Percentiles rank a stretch among this genome's conserved stretches.
These are phyloP conservation scores for Manihot esculenta DNA, from an alignment of 441 rosid species.

Conservation along the genomic window DNA sequence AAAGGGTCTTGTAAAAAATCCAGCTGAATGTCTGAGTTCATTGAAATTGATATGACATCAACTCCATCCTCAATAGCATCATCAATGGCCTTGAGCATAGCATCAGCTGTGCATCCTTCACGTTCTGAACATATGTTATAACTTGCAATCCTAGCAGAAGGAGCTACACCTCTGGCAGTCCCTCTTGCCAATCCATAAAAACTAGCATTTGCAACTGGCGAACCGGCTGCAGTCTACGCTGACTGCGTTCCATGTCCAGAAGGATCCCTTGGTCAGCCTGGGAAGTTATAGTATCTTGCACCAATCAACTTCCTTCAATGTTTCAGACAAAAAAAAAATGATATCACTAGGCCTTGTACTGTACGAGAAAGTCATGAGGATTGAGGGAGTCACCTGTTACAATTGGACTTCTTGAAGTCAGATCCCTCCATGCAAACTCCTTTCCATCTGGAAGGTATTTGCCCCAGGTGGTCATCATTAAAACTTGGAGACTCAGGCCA, in stretches of 20 bases:
- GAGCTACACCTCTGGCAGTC: conserved; percentile 36
- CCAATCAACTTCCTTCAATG: conserved; percentile 35
- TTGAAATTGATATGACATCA: conserved; percentile 38
- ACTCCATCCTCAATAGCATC: conserved; percentile 63
- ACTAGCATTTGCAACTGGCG: conserved; percentile 18
- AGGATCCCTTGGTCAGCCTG: conserved; percentile 23
- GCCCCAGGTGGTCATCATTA: conserved; percentile 48
- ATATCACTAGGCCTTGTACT: no score
- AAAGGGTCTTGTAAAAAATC: conserved; percentile 20
- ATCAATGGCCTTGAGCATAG: conserved; percentile 40
- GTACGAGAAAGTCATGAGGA: no score
- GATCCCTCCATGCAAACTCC: conserved; percentile 68
- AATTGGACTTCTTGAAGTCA: conserved; percentile 54
- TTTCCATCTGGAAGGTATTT: conserved; percentile 68
- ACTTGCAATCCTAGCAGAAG: conserved; percentile 36
- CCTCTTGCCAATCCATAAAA: conserved; percentile 38
- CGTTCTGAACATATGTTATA: conserved; percentile 18
- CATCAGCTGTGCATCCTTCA: conserved; percentile 19
- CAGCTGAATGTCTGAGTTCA: not conserved
- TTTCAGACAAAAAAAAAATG: not conserved
- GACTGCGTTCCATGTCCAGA: conserved; percentile 44
- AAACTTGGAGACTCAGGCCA: conserved; percentile 90
- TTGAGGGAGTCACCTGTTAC: conserved; percentile 48
- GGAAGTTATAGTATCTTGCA: conserved; percentile 16
- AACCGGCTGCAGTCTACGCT: conserved; percentile 40